Base-by-base conservation (phyloP, 495 filamentous ascomycete genomes). In the Astrothelium macrocarpum region DNA sequence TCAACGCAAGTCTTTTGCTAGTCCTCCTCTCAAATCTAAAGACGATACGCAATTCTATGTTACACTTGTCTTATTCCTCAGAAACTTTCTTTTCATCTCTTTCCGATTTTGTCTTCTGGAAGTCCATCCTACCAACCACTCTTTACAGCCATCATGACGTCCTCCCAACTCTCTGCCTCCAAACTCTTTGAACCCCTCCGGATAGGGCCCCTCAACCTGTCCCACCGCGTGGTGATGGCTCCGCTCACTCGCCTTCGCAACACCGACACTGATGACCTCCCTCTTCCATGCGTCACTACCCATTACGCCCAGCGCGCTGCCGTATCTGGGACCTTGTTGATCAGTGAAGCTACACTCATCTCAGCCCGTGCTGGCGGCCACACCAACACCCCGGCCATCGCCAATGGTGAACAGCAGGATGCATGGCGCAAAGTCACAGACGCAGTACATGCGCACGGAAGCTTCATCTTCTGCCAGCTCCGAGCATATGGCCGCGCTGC, bases 271-370 rank as follows among this genome's bases (percentile, higher is more conserved):
- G 79, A 81, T 34, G 70, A 74, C 9, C 74, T 71, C 7, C 61
- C 68, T 23, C 64, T 72, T 5, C 76, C 34, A 65, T 71, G 83
- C 32, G 77, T 80, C 23, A 56, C 67, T 2, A 78, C 82, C 60
- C 87, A 89, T 78, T 89, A 89, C 76, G 62, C 65, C 11, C 86
- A 89, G 64, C 80, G 86, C 53, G 82, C 79, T 61, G 79, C 78
- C 34, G 71, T 77, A 11, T 78, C 81, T 0, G 85, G 85, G n/a
- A 86, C 83, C 18, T 78, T 88, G 11, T 70, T 87, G 59, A 80
- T 89, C 67, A 81, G 79, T 20, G 88, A 92, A 74, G 87, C 78
- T 1, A 85, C 86, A 23, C 79, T 85, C 65, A 84, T 90, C 68
- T 78, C 85, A 9, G 72, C 80, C 1, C 68, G 71, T 59, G 80